Base-by-base conservation (phyloP, 768 basidiomycete species). In the Lactarius hengduanensis region DNA sequence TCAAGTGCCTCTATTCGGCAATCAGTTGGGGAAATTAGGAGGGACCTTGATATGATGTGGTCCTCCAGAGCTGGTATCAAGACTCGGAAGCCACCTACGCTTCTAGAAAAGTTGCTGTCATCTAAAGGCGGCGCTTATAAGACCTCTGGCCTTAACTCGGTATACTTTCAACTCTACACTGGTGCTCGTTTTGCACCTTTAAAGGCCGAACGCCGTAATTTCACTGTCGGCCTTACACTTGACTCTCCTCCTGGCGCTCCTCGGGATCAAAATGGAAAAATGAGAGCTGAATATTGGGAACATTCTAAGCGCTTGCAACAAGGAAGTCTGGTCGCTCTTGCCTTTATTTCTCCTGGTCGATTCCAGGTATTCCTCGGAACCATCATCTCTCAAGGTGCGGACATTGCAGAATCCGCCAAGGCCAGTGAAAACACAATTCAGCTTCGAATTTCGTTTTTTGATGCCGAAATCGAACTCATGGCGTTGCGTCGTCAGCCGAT, bases 161-260 rank as follows among this genome's bases (percentile, higher is more conserved):
- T 86, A 6, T 81, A 87, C 76, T 88, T 88, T 79, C 85, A 87
- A 34, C 75, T 89, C 3, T 88, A 88, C 74, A 83, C 85, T 30
- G 78, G 81, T 57, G 80, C 83, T 64, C 69, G 73, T 5, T 88
- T 90, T 65, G 65, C 69, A 2, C 76, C 81, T 2, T 64, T 84
- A 43, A 73, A 77, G 22, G 80, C 87, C 0, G 83, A 86, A 47
- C 75, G 80, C n/a, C 79, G 81, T 13, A 85, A 84, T 2, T 74
- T 90, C 32, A 79, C 83, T 0, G 79, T 81, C 13, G 77, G 78
- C 1, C 67, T 90, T 1, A 62, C 73, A 0, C 70, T 86, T 30
- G 80, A 84, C 65, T 70, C 86, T 0, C 88, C 90, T 26, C 83
- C 86, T 4, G 86, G 84, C 1, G 77, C 76, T 45, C 84, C 87